Base-by-base conservation (phyloP, 352 stramenopile genomes). In the Globisporangium heterothallicum region DNA sequence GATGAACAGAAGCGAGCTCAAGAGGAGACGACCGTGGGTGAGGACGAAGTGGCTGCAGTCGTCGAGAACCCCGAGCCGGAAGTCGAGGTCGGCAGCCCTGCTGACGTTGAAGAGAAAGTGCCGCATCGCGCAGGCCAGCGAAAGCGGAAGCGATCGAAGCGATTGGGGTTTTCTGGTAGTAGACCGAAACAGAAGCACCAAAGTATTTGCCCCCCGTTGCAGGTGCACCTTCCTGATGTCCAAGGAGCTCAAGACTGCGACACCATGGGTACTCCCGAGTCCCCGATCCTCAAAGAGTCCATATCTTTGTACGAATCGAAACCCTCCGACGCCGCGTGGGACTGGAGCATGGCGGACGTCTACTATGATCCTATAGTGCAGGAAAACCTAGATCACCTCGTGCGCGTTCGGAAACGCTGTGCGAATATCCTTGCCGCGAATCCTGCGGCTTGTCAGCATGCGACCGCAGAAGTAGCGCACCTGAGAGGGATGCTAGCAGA, bases 331-430 rank as follows among this genome's bases (percentile, higher is more conserved):
- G 53, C 56, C 13, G 53, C 67, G 30, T 92, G 78, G 81, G 55
- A 75, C 34, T 92, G 81, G 81, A 63, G 71, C n/a, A 63, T 75
- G 54, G 71, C 70, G 58, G 58, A 79, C 14, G 43, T 66, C 4
- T 90, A 82, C 53, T 92, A 84, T 48, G 69, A 72, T 1, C 65
- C 73, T 19, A 26, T 86, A 36, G 43, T 48, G 10, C 68, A 86
- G n/a, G 50, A 56, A 30, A 69, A 78, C 35, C 49, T 92, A 50
- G 63, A 86, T 35, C 78, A 86, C 16, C 36, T 92, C 27, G 50
- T 65, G 42, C 63, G 56, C 25, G 63, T 69, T 34, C 74, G 81
- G 3, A 80, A 76, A 38, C 70, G 74, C 46, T 75, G 67, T 35
- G 81, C 78, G 16, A 70, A 72, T 41, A 58, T 84, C 43, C 55